A percentile compares a stretch with the other conserved stretches of the same genome.
These are phyloP conservation scores for Nasturtium officinale DNA, from an alignment of 345 rosid species.

Conservation along the genomic window DNA sequence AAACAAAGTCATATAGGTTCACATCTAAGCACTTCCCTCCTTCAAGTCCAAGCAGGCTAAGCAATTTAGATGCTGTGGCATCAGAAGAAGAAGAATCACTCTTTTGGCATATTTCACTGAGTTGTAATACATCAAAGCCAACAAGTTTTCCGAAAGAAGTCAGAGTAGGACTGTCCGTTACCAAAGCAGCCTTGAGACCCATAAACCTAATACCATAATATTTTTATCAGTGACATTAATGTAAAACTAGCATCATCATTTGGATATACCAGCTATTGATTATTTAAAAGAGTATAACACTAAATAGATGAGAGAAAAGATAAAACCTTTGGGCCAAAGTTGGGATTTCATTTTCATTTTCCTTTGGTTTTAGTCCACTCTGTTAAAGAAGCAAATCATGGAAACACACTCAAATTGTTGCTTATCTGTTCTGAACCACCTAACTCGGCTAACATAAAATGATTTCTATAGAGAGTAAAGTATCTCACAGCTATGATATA, in stretches of 20 bases:
- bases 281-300: neutral
- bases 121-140: slow-evolving; percentile 53
- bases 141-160: slow-evolving; percentile 58
- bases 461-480: neutral
- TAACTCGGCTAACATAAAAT: neutral
- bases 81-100: slow-evolving; percentile 39
- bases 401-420: neutral
- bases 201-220: slow-evolving; percentile 57
- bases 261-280: neutral
- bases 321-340: slow-evolving; percentile 65
- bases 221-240: neutral
- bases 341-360: slow-evolving; percentile 37
- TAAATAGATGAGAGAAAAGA: slow-evolving; percentile 5
- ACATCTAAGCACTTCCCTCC: slow-evolving; percentile 55
- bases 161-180: slow-evolving; percentile 53
- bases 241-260: slow-evolving; percentile 18
- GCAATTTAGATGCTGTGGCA: slow-evolving; percentile 47
- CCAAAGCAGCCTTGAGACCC: slow-evolving; percentile 80
- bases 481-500: slow-evolving; percentile 50
- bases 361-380: slow-evolving; percentile 44
- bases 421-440: neutral
- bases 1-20: slow-evolving; percentile 63
- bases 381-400: slow-evolving; percentile 34
- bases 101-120: slow-evolving; percentile 44
- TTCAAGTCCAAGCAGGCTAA: slow-evolving; percentile 70